A percentile compares a stretch with the other conserved stretches of the same genome.
phyloP scores from a whole-genome alignment of 2,329 filamentous ascomycete species.

The Beauveria australis region DNA sequence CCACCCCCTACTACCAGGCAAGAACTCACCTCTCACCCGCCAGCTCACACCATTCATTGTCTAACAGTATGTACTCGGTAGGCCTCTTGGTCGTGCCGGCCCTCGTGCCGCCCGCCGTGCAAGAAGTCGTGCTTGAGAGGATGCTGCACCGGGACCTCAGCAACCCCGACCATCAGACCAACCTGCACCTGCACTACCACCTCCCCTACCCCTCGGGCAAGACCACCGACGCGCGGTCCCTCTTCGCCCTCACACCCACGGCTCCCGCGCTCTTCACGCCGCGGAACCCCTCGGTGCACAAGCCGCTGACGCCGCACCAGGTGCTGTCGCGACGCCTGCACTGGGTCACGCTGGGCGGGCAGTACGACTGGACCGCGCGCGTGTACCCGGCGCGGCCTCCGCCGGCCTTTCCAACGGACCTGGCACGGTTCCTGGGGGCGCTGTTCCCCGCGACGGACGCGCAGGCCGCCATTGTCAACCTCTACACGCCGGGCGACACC shows the following conservation, averaged over 20 bases:
- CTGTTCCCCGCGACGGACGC: slow-evolving; percentile 72
- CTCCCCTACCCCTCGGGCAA: slow-evolving; percentile 47
- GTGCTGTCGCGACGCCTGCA: slow-evolving; percentile 74
- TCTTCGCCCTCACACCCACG: slow-evolving; percentile 44
- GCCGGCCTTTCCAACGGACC: slow-evolving; percentile 66
- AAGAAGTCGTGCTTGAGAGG: slow-evolving; percentile 60
- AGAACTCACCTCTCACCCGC: slow-evolving; percentile 14
- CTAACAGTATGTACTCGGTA: slow-evolving; percentile 24
- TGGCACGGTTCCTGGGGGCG: slow-evolving; percentile 56
- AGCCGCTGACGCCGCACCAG: slow-evolving; percentile 58
- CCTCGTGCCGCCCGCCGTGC: slow-evolving; percentile 61
- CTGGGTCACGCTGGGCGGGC: slow-evolving; percentile 90
- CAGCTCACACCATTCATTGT: not conserved
- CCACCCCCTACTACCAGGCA: slow-evolving; percentile 62
- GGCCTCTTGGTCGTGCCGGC: slow-evolving; percentile 73
- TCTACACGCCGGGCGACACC: slow-evolving; percentile 85
- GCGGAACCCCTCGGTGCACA: slow-evolving; percentile 66
- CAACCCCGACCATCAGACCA: slow-evolving; percentile 70
- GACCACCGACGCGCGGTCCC: slow-evolving; percentile 30
- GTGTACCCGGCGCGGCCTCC: slow-evolving; percentile 61
- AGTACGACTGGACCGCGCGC: slow-evolving; percentile 93
- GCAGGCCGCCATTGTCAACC: slow-evolving; percentile 87
- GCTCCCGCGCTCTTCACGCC: slow-evolving; percentile 50
- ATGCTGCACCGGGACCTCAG: slow-evolving; percentile 72
- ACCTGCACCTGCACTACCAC: slow-evolving; percentile 77